These are phyloP conservation scores for Jaminaea rosea DNA, from an alignment of 1,284 basidiomycete genomes.

Conservation along the genomic window DNA sequence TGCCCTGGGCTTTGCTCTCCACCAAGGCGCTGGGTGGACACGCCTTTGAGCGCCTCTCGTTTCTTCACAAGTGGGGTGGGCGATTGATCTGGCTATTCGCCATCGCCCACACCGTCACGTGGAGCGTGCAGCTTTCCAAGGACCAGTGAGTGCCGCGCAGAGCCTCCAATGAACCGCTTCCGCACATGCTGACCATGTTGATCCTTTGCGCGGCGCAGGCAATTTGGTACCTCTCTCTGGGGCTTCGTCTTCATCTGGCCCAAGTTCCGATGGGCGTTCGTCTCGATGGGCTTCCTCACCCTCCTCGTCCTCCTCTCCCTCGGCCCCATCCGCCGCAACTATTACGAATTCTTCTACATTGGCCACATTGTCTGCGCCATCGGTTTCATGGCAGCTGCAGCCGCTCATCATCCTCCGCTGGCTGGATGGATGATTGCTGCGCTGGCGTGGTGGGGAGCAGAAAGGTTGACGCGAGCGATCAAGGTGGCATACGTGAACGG, in stretches of 20 bases:
- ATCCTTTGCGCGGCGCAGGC: too few species aligned
- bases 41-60: conserved; percentile 66
- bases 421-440: conserved; percentile 58
- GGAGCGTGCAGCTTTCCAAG: conserved; percentile 62
- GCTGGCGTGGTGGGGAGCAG: conserved; percentile 57
- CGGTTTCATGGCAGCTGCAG: conserved; percentile 42
- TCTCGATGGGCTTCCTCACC: conserved; percentile 63
- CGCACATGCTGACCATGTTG: too few species aligned
- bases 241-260: conserved; percentile 59
- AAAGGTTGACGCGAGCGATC: conserved; percentile 53
- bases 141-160: too few species aligned
- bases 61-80: conserved; percentile 65
- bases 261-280: conserved; percentile 66
- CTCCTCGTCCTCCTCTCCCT: conserved; percentile 60
- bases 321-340: conserved; percentile 57
- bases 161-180: too few species aligned
- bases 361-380: conserved; percentile 56
- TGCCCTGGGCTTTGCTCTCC: conserved; percentile 72
- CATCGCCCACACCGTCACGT: conserved; percentile 62
- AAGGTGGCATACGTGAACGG: conserved; percentile 61
- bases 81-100: conserved; percentile 65
- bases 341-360: conserved; percentile 70
- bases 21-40: conserved; percentile 61
- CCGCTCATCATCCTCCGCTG: conserved; percentile 51
- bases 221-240: conserved; percentile 56